A percentile compares a stretch with the other conserved stretches of the same genome.
These are phyloP conservation scores for slime mould (Dictyostelium discoideum) DNA, from an alignment of 78 protist species.

Conservation along the genomic window DNA sequence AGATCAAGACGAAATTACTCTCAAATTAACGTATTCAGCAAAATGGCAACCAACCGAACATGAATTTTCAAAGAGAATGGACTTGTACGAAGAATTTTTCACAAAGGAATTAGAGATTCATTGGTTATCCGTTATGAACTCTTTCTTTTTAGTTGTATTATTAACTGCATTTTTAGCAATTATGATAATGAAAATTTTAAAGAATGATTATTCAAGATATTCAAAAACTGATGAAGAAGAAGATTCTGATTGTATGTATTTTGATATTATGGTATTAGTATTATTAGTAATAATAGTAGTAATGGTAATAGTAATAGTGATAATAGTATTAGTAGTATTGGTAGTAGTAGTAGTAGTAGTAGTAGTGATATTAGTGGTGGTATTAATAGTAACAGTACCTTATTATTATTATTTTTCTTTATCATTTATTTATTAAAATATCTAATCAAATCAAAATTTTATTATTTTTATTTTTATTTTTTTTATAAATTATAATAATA, in stretches of 20 bases:
- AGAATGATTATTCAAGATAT: conserved; percentile 94
- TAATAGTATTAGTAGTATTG: too few relatives aligned
- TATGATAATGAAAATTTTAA: conserved; percentile 93
- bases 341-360: too few relatives aligned
- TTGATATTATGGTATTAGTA: not conserved
- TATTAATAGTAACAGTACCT: not conserved
- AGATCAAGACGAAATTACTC: not conserved
- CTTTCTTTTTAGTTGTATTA: conserved; percentile 95
- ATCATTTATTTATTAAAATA: too few relatives aligned
- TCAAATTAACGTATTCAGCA: conserved; percentile 93
- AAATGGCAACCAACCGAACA: conserved; percentile 87
- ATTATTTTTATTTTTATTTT: too few relatives aligned
- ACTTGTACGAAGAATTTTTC: conserved; percentile 57
- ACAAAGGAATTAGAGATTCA: conserved; percentile 93
- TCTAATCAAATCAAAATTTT: too few relatives aligned
- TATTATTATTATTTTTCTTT: too few relatives aligned
- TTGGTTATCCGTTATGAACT: conserved; percentile 98
- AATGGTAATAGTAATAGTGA: too few relatives aligned
- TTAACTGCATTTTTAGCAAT: conserved; percentile 95
- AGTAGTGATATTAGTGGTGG: not conserved
- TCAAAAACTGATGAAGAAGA: conserved; percentile 82
- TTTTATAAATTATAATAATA: too few relatives aligned
- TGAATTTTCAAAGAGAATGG: conserved; percentile 55
- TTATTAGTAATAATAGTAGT: not conserved
- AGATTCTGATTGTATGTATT: conserved; percentile 73